Conservation (phyloP, 306 rosid species). For the Rosa persica region DNA sequence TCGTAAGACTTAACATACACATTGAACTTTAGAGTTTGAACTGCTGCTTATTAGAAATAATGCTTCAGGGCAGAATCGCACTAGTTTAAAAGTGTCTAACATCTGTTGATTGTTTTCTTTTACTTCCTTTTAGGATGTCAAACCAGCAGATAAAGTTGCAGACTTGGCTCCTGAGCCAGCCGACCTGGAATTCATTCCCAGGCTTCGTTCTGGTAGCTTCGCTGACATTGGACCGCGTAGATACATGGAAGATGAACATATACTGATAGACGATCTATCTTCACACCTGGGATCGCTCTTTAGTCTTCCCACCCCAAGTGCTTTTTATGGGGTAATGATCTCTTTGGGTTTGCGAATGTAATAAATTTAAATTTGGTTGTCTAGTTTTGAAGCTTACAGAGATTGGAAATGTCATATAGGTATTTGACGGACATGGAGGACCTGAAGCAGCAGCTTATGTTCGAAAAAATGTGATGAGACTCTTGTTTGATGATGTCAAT, state of each 20-base stretch:
- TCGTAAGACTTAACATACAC: neutral
- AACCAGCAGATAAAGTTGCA: constrained; percentile 40
- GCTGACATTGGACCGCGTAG: constrained; percentile 88
- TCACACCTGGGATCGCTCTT: constrained; percentile 64
- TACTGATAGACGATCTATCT: constrained; percentile 80
- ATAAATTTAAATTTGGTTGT: constrained; percentile 1
- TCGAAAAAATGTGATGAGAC: constrained; percentile 62
- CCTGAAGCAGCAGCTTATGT: constrained; percentile 96
- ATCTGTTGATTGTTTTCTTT: constrained; percentile 8
- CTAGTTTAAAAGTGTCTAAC: neutral
- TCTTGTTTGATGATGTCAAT: constrained; percentile 69
- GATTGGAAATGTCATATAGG: constrained; percentile 41
- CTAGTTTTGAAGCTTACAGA: constrained; percentile 23
- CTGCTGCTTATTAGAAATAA: neutral
- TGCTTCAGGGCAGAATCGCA: neutral
- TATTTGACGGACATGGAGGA: constrained; percentile 99
- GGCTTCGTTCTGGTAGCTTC: constrained; percentile 92
- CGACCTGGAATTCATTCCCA: constrained; percentile 51
- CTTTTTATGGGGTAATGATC: constrained; percentile 80
- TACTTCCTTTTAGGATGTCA: constrained; percentile 48
- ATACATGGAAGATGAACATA: constrained; percentile 98
- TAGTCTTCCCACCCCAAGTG: constrained; percentile 81
- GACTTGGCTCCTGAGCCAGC: constrained; percentile 48
- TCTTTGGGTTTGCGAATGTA: constrained; percentile 12
- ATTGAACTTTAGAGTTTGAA: neutral